These are phyloP conservation scores for Sistotremastrum niveocremeum DNA, from an alignment of 768 basidiomycete genomes.

Conservation along the genomic window DNA sequence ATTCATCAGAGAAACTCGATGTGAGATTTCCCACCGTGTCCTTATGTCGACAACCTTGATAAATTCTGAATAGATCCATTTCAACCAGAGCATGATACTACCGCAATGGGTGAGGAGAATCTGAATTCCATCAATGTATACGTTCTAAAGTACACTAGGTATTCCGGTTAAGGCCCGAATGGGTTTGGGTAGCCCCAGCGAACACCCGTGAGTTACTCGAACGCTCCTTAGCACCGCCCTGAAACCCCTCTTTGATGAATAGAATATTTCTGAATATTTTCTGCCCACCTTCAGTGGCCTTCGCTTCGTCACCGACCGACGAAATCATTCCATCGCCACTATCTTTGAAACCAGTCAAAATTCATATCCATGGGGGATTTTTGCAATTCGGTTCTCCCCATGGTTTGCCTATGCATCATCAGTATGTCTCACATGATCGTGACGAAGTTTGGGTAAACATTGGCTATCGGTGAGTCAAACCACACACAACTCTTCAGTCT, in stretches of 20 bases:
- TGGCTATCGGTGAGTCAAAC: constrained; percentile 36
- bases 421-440: constrained; percentile 49
- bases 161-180: constrained; percentile 42
- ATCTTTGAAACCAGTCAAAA: constrained; percentile 31
- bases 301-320: constrained; percentile 21
- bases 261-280: constrained; percentile 59
- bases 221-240: not conserved
- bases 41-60: not conserved
- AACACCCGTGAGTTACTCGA: constrained; percentile 42
- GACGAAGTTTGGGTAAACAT: constrained; percentile 67
- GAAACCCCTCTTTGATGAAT: not conserved
- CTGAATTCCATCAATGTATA: too few species aligned
- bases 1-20: not conserved
- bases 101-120: constrained; percentile 30
- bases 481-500: too few species aligned
- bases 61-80: constrained; percentile 30
- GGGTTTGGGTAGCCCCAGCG: constrained; percentile 52
- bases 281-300: constrained; percentile 37
- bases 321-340: constrained; percentile 23
- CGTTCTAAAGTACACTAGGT: constrained; percentile 17
- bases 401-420: constrained; percentile 42
- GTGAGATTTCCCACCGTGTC: not conserved
- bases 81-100: constrained; percentile 55
- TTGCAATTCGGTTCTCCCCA: constrained; percentile 73
- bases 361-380: constrained; percentile 73